phyloP scores from a whole-genome alignment of 805 yeast species.

The Ogataea paradorogensis region DNA sequence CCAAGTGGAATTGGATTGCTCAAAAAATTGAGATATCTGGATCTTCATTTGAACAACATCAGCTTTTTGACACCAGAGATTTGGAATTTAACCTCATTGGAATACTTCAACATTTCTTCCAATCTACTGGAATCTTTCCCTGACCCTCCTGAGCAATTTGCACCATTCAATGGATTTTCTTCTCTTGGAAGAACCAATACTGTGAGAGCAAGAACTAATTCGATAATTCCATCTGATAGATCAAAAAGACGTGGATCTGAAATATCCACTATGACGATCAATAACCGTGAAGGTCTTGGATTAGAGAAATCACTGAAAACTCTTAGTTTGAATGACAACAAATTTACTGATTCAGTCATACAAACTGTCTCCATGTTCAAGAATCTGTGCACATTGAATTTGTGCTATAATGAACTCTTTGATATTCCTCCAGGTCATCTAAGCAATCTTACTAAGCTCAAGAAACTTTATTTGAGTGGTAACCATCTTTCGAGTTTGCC shows the following conservation, averaged over 20 bases:
- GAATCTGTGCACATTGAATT: constrained; percentile 60
- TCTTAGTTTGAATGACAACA: constrained; percentile 77
- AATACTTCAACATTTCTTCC: constrained; percentile 66
- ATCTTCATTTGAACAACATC: constrained; percentile 81
- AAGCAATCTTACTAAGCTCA: constrained; percentile 51
- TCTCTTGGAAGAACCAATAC: constrained; percentile 8
- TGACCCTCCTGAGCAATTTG: constrained; percentile 40
- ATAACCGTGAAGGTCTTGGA: constrained; percentile 14
- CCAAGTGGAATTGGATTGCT: constrained; percentile 67
- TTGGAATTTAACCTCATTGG: constrained; percentile 59
- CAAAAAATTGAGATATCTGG: constrained; percentile 59
- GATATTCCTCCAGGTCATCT: constrained; percentile 80
- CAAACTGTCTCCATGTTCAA: constrained; percentile 58
- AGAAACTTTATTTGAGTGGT: constrained; percentile 76
- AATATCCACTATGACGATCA: constrained; percentile 8
- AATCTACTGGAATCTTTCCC: constrained; percentile 64
- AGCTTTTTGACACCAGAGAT: constrained; percentile 64
- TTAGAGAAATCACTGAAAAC: constrained; percentile 39
- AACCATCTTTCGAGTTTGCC: constrained; percentile 77
- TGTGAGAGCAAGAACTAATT: neutral
- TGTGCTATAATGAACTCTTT: constrained; percentile 79
- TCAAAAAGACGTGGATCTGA: constrained; percentile 16
- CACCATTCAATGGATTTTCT: constrained; percentile 9
- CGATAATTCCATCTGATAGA: constrained; percentile 1
- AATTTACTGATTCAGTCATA: constrained; percentile 73